Conservation (phyloP, 192 early-diverging fungal genomes). For the Backusella australiensis region DNA sequence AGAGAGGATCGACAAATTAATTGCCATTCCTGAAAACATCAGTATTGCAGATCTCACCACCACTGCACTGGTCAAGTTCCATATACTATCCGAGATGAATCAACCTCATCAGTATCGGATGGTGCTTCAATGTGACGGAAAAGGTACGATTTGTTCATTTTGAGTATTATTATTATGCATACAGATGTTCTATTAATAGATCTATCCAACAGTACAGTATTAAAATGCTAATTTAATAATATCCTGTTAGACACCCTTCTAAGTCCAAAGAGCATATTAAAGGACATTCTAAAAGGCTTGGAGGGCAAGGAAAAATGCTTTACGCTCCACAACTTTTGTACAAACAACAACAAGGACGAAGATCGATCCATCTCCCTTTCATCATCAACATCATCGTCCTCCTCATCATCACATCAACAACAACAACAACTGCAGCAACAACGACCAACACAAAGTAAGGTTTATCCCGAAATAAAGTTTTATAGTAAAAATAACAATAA, state of each 20-base stretch:
- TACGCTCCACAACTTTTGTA: constrained; percentile 5
- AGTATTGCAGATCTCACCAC: constrained; percentile 41
- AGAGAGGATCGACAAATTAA: constrained; percentile 33
- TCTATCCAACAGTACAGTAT: no score
- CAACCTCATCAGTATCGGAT: constrained; percentile 32
- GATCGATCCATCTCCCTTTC: not conserved
- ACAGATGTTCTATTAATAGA: not conserved
- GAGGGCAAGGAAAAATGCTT: not conserved
- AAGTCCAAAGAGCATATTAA: not conserved
- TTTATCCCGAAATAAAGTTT: constrained; percentile 3
- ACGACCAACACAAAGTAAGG: constrained; percentile 9
- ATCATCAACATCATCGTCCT: constrained; percentile 7
- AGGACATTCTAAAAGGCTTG: not conserved
- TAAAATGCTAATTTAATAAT: not conserved
- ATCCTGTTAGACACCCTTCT: not conserved
- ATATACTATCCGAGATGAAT: constrained; percentile 37
- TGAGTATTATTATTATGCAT: not conserved
- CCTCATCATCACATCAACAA: not conserved
- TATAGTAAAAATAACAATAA: not conserved
- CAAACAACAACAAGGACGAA: not conserved
- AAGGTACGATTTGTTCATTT: not conserved
- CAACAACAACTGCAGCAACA: not conserved
- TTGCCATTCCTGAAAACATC: constrained; percentile 37
- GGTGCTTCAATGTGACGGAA: not conserved
- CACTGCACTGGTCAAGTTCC: constrained; percentile 42